A percentile compares a stretch with the other conserved stretches of the same genome.
Conservation (phyloP, 2,329 filamentous ascomycete genomes). For the Penicillium corylophilum region DNA sequence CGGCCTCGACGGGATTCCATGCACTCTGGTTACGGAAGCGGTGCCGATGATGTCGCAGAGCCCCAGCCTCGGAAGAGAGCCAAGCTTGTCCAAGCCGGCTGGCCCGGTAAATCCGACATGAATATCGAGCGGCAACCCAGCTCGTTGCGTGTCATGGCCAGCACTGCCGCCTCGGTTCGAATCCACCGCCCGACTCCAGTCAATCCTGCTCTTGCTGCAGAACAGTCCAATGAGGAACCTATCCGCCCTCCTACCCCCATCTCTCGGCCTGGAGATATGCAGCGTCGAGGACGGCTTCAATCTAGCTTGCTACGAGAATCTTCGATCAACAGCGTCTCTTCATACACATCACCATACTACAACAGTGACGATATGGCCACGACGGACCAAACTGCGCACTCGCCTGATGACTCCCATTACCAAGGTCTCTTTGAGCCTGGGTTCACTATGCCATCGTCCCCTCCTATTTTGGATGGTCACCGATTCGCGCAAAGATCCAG, state of each 20-base stretch:
- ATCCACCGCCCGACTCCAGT: slow-evolving; percentile 70
- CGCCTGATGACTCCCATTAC: slow-evolving; percentile 52
- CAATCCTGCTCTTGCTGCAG: slow-evolving; percentile 36
- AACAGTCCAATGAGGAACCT: slow-evolving; percentile 43
- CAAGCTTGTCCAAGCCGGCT: slow-evolving; percentile 71
- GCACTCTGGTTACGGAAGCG: slow-evolving; percentile 66
- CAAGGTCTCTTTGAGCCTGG: slow-evolving; percentile 63
- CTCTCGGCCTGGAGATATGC: slow-evolving; percentile 30
- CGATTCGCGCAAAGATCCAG: slow-evolving; percentile 71
- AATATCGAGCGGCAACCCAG: slow-evolving; percentile 70
- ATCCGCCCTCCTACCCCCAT: slow-evolving; percentile 49
- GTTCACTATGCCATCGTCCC: slow-evolving; percentile 83
- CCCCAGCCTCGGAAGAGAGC: slow-evolving; percentile 71
- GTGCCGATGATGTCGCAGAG: slow-evolving; percentile 65
- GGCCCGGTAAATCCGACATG: slow-evolving; percentile 66
- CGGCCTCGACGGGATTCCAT: slow-evolving; percentile 37
- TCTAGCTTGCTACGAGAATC: slow-evolving; percentile 64
- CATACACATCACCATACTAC: slow-evolving; percentile 44
- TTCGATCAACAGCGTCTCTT: slow-evolving; percentile 47
- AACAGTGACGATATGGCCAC: slow-evolving; percentile 35
- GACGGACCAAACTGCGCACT: slow-evolving; percentile 49
- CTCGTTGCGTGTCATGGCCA: slow-evolving; percentile 84
- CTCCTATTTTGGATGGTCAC: slow-evolving; percentile 68
- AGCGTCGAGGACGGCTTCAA: slow-evolving; percentile 32
- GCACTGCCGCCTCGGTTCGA: slow-evolving; percentile 82